Evolutionary conservation across 2,329 filamentous ascomycete species (phyloP), one percentile per base, ranked within the genome.

Genomic region (Capronia coronata): DNA sequence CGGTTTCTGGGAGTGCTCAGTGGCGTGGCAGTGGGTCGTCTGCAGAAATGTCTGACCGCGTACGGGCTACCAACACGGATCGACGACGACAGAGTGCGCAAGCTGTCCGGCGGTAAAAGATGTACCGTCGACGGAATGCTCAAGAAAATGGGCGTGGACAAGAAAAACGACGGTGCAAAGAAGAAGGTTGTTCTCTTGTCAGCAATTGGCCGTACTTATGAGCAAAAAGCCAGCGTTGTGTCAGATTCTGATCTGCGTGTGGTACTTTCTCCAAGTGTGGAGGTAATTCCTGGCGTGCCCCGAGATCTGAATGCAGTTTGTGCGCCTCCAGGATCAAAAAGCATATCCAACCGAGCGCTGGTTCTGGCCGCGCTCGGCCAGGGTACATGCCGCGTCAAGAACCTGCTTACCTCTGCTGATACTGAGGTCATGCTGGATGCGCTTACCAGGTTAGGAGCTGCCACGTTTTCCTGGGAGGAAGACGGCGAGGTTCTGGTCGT

Each of bases 361-460:
- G 81, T 98, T n/a, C 77, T 98, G 44, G 93, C 93, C 38, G 93
- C 93, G 10, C 81, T 98, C 25, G 89, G 90, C 27, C 79, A 80
- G 48, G 93, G 93, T 14, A 82, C 83, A 21, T 96, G 90, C 64
- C 84, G 86, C 32, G 86, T 98, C 66, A 90, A 81, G 67, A 97
- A 98, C 62, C 74, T 98, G 25, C 77, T 98, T 9, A 91, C 96
- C 68, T 97, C 93, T 0, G 93, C 97, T 61, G 93, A 98, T 64
- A 95, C 90, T 0, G 88, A 97, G 66, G 93, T 87, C 68, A 98
- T 98, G 93, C 75, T 98, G 38, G 88, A 88, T 49, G 91, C 93
- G n/a, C 82, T 98, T 49, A 78, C 80, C 21, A 83, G 84, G 61
- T 78, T 98, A 19, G 83, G 86, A 25, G 93, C 90, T 23, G 91